A percentile compares a stretch with the other conserved stretches of the same genome.
Evolutionary conservation across 2,329 filamentous ascomycete species (phyloP).

Genomic region (Cladosporium sp.): DNA sequence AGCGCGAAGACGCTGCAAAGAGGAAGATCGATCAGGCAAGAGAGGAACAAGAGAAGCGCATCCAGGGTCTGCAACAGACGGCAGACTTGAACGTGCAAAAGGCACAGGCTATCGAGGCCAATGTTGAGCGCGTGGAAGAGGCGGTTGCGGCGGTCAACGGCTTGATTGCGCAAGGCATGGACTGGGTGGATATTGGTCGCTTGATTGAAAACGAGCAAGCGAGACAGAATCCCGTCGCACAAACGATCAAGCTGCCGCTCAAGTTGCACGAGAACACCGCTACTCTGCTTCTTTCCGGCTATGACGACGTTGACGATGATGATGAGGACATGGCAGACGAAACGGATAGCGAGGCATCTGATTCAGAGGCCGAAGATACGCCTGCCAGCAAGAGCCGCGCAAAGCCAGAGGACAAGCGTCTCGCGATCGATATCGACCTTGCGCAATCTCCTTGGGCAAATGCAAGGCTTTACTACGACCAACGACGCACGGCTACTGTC

Average conservation of each 20-base stretch:
- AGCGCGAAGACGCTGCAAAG: constrained; percentile 75
- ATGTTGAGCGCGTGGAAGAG: constrained; percentile 85
- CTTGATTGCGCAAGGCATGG: constrained; percentile 89
- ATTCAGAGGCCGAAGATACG: constrained; percentile 56
- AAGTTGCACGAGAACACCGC: constrained; percentile 87
- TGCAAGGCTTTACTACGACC: constrained; percentile 84
- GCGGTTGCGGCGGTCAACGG: constrained; percentile 89
- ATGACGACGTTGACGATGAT: constrained; percentile 58
- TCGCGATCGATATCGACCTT: constrained; percentile 82
- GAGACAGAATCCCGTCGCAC: constrained; percentile 75
- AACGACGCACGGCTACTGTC: constrained; percentile 74
- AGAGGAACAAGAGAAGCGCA: constrained; percentile 75
- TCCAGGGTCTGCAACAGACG: constrained; percentile 75
- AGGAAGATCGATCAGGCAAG: constrained; percentile 80
- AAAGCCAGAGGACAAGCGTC: constrained; percentile 37
- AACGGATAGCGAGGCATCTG: constrained; percentile 60
- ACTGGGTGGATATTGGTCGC: constrained; percentile 88
- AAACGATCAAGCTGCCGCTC: constrained; percentile 78
- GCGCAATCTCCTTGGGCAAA: constrained; percentile 80
- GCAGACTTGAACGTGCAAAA: constrained; percentile 83
- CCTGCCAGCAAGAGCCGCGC: constrained; percentile 23
- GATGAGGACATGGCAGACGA: constrained; percentile 57
- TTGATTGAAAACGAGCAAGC: constrained; percentile 83
- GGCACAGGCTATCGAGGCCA: constrained; percentile 84
- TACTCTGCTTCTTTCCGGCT: constrained; percentile 72